Evolutionary conservation across 129 eudicot genomes (phyloP).

Genomic region (Sambucus nigra): DNA sequence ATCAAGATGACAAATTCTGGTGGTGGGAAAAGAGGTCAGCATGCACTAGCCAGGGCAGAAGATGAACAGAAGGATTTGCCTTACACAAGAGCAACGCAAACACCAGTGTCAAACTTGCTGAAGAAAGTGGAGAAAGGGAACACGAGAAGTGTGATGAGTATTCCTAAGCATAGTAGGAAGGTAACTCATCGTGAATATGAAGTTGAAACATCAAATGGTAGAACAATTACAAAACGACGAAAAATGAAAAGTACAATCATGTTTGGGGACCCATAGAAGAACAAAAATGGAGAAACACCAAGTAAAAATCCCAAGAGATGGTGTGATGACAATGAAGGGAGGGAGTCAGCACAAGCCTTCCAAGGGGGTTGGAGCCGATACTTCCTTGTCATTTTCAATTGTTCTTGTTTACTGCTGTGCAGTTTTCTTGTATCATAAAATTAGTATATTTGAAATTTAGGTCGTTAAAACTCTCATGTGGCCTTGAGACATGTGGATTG

Average conservation of each 20-base stretch:
- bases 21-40: constrained; percentile 29
- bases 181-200: constrained; percentile 92
- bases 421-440: too few species aligned
- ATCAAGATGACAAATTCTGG: constrained; percentile 32
- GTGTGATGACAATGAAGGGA: constrained; percentile 37
- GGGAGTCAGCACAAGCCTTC: constrained; percentile 39
- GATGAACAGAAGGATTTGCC: constrained; percentile 33
- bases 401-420: background rate
- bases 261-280: constrained; percentile 84
- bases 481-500: too few species aligned
- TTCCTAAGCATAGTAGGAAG: constrained; percentile 89
- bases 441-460: too few species aligned
- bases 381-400: background rate
- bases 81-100: constrained; percentile 28
- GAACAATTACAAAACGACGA: constrained; percentile 67
- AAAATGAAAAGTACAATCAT: constrained; percentile 93
- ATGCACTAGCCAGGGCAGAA: constrained; percentile 24
- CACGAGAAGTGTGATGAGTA: constrained; percentile 37
- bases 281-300: constrained; percentile 48
- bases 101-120: constrained; percentile 62
- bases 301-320: constrained; percentile 50
- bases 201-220: constrained; percentile 78
- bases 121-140: constrained; percentile 54
- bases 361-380: background rate
- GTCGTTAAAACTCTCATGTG: too few species aligned